These are phyloP conservation scores for Camellia sinensis DNA, from an alignment of 148 eudicot genomes.

Conservation along the genomic window DNA sequence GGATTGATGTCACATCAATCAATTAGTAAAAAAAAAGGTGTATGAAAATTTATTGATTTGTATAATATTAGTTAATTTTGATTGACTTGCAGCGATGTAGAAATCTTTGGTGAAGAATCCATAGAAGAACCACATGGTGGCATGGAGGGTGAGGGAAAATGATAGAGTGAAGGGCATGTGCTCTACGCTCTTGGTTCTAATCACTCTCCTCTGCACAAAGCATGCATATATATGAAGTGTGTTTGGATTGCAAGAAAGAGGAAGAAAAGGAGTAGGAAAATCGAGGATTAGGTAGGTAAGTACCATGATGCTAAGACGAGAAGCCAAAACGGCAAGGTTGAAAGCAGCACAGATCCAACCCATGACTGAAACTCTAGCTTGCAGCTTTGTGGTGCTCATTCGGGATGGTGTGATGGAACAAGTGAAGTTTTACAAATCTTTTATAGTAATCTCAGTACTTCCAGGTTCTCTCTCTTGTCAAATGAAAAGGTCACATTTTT, in stretches of 20 bases:
- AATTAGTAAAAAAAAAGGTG: no score
- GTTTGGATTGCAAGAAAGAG: background rate
- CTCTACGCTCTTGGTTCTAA: slow-evolving; percentile 58
- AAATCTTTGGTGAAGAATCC: slow-evolving; percentile 54
- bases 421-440: no score
- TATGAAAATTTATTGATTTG: no score
- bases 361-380: slow-evolving; percentile 30
- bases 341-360: slow-evolving; percentile 61
- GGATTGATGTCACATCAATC: no score
- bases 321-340: slow-evolving; percentile 53
- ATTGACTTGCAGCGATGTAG: slow-evolving; percentile 49
- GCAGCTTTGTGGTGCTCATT: no score
- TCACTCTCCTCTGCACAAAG: slow-evolving; percentile 48
- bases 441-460: no score
- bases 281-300: no score
- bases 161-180: slow-evolving; percentile 61
- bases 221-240: background rate
- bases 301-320: slow-evolving; percentile 69
- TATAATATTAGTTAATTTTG: no score
- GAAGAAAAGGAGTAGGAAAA: background rate
- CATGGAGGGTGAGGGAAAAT: slow-evolving; percentile 45
- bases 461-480: no score
- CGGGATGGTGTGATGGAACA: no score
- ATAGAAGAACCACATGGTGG: slow-evolving; percentile 67
- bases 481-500: no score